Percentiles rank a stretch among this genome's conserved stretches.
Conservation (phyloP, 1,284 basidiomycete species). For the Ceratobasidium papillatum region DNA sequence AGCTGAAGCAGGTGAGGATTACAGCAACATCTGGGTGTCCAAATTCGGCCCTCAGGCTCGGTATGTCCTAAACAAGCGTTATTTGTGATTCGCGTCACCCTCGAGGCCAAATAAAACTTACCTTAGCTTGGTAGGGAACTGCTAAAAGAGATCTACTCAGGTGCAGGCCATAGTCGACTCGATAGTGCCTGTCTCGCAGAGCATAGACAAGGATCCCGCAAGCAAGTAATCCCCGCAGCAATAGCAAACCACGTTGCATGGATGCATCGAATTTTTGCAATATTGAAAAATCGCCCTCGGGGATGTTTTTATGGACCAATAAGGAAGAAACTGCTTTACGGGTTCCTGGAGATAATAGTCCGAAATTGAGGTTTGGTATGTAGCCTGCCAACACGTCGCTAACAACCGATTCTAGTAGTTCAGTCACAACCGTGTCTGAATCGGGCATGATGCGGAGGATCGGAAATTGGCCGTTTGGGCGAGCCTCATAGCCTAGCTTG, state of each 20-base stretch:
- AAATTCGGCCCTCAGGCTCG: conserved; percentile 61
- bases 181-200: conserved; percentile 58
- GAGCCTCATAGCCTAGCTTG: conserved; percentile 43
- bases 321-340: conserved; percentile 47
- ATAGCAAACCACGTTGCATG: conserved; percentile 54
- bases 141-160: conserved; percentile 58
- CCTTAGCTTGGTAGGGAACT: conserved; percentile 61
- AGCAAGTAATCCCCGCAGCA: conserved; percentile 57
- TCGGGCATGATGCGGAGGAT: conserved; percentile 50
- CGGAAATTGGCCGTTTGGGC: conserved; percentile 49
- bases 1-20: conserved; percentile 33
- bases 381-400: conserved; percentile 49
- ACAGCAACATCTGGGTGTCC: conserved; percentile 53
- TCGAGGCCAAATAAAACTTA: background rate
- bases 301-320: conserved; percentile 43
- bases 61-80: conserved; percentile 57
- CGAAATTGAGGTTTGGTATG: conserved; percentile 41
- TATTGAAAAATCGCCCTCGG: background rate
- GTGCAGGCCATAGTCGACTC: conserved; percentile 64
- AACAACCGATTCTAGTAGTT: conserved; percentile 18
- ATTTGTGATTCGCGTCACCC: conserved; percentile 39
- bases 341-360: conserved; percentile 43
- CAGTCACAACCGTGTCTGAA: background rate
- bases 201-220: conserved; percentile 56
- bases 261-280: background rate